A percentile compares a stretch with the other conserved stretches of the same genome.
Evolutionary conservation across 306 rosid species (phyloP).

Genomic region (Hylodesmum podocarpum): DNA sequence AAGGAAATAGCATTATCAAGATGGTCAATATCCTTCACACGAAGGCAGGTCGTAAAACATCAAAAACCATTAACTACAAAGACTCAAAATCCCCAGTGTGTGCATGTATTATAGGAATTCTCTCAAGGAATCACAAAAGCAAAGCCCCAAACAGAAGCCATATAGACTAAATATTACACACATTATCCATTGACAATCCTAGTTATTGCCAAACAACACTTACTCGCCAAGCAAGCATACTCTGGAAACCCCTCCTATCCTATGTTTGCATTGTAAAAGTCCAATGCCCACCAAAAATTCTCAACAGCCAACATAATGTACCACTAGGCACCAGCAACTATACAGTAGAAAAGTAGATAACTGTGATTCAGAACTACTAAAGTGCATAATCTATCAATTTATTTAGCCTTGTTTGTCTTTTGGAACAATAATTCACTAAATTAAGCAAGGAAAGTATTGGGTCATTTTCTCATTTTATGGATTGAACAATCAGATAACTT

Average conservation of each 20-base stretch:
- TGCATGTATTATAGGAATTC: background rate
- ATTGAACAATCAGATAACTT: background rate
- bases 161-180: background rate
- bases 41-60: background rate
- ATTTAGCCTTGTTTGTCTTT: background rate
- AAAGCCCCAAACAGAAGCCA: background rate
- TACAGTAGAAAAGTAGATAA: background rate
- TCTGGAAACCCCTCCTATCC: background rate
- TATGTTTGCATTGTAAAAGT: background rate
- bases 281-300: background rate
- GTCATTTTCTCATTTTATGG: background rate
- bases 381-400: background rate
- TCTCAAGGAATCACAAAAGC: constrained; percentile 7
- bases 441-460: background rate
- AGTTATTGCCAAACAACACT: background rate
- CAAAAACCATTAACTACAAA: constrained; percentile 6
- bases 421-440: background rate
- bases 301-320: background rate
- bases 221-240: background rate
- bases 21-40: constrained; percentile 18
- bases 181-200: background rate
- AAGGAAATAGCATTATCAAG: constrained; percentile 11
- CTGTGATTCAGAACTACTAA: background rate
- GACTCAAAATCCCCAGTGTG: background rate
- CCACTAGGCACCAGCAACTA: background rate